A percentile compares a stretch with the other conserved stretches of the same genome.
Evolutionary conservation across 2,329 filamentous ascomycete species (phyloP).

Genomic region (Botrytis porri): DNA sequence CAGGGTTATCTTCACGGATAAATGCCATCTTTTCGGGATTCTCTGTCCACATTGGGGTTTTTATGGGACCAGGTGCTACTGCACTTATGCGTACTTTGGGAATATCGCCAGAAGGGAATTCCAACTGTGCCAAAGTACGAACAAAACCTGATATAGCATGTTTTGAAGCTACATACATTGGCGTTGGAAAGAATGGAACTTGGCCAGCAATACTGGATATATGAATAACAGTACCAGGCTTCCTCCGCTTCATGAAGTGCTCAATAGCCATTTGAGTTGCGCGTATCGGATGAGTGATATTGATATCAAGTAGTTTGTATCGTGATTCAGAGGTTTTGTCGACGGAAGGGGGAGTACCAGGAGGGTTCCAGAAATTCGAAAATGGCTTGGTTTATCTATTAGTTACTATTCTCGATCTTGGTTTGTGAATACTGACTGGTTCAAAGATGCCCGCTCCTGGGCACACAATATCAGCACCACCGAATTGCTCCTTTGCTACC

Average conservation of each 20-base stretch:
- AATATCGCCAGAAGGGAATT: conserved; percentile 34
- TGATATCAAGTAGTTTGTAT: conserved; percentile 49
- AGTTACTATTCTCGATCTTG: background rate
- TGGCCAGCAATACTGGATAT: conserved; percentile 49
- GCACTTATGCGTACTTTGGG: conserved; percentile 43
- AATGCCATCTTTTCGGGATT: conserved; percentile 44
- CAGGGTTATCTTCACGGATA: conserved; percentile 30
- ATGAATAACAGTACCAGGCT: conserved; percentile 41
- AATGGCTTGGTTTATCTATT: conserved; percentile 39
- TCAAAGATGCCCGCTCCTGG: conserved; percentile 48
- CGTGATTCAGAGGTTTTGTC: conserved; percentile 42
- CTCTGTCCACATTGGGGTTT: conserved; percentile 47
- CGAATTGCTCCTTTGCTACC: conserved; percentile 38
- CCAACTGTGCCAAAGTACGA: conserved; percentile 42
- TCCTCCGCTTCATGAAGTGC: conserved; percentile 43
- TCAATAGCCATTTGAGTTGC: conserved; percentile 49
- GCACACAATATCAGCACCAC: conserved; percentile 40
- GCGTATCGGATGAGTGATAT: conserved; percentile 51
- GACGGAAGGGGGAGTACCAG: conserved; percentile 42
- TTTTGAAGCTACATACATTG: conserved; percentile 49
- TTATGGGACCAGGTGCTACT: conserved; percentile 43
- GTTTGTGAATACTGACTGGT: conserved; percentile 38
- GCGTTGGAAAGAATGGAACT: conserved; percentile 39
- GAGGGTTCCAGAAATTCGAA: conserved; percentile 50
- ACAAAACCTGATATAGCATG: conserved; percentile 48